Conservation (phyloP, 345 rosid genomes). For the Iberis pinnata region DNA sequence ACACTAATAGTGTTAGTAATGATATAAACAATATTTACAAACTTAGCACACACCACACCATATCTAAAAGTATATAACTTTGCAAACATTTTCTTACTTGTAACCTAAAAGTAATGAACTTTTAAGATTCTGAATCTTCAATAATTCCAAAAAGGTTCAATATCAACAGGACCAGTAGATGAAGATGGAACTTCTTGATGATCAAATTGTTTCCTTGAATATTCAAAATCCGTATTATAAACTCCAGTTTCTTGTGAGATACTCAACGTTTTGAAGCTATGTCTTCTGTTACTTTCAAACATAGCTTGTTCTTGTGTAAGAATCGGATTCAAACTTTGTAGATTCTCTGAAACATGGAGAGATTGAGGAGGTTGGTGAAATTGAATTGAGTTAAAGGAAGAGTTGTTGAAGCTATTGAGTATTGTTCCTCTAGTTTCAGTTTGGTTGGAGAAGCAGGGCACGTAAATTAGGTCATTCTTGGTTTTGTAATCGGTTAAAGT, state of each 20-base stretch:
- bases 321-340: slow-evolving; percentile 34
- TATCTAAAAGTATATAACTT: slow-evolving; percentile 6
- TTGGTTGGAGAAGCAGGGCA: slow-evolving; percentile 99
- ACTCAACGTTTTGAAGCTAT: slow-evolving; percentile 41
- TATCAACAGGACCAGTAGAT: slow-evolving; percentile 38
- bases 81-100: slow-evolving; percentile 8
- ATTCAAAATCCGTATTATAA: slow-evolving; percentile 39
- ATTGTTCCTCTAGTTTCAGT: slow-evolving; percentile 35
- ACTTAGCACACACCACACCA: slow-evolving; percentile 25
- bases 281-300: slow-evolving; percentile 38
- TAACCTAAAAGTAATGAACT: slow-evolving; percentile 9
- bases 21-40: slow-evolving; percentile 23
- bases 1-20: not conserved
- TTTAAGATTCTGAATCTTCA: slow-evolving; percentile 23
- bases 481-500: slow-evolving; percentile 52
- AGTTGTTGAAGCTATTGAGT: slow-evolving; percentile 35
- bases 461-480: slow-evolving; percentile 47
- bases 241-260: slow-evolving; percentile 48
- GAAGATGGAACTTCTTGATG: slow-evolving; percentile 46
- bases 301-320: slow-evolving; percentile 44
- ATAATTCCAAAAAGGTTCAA: slow-evolving; percentile 63
- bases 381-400: slow-evolving; percentile 29
- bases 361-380: slow-evolving; percentile 34
- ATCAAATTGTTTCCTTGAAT: slow-evolving; percentile 38
- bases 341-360: slow-evolving; percentile 20